Evolutionary conservation across 2,329 filamentous ascomycete genomes (phyloP).

Genomic region (Blastomyces gilchristii): DNA sequence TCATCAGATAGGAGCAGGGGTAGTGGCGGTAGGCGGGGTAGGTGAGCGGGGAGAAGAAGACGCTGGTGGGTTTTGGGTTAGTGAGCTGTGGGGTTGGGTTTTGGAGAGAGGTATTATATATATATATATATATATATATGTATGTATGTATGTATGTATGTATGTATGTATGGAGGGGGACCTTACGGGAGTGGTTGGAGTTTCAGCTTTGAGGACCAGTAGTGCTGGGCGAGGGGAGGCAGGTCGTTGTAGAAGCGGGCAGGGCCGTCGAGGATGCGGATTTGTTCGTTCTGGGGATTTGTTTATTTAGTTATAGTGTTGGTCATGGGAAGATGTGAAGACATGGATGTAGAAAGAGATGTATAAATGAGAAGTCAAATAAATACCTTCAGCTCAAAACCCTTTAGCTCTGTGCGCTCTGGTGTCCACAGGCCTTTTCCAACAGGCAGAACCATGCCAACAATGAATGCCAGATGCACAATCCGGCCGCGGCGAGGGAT

Average conservation of each 20-base stretch:
- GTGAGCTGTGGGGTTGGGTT: too few species aligned
- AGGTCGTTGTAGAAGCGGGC: constrained; percentile 12
- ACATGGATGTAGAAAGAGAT: too few species aligned
- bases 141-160: too few species aligned
- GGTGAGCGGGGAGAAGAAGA: constrained; percentile 10
- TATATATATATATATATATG: too few species aligned
- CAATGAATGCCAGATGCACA: constrained; percentile 11
- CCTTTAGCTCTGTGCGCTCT: neutral
- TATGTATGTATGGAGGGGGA: too few species aligned
- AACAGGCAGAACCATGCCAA: constrained; percentile 4
- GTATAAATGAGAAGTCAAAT: too few species aligned
- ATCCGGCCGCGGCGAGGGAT: constrained; percentile 8
- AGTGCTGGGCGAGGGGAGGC: neutral
- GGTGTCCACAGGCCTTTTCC: constrained; percentile 7
- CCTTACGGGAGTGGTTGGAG: constrained; percentile 6
- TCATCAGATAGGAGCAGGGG: constrained; percentile 12
- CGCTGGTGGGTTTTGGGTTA: constrained; percentile 5
- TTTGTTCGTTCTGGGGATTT: constrained; percentile 4
- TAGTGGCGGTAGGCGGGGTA: constrained; percentile 14
- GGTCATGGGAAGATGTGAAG: too few species aligned
- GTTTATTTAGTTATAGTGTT: neutral
- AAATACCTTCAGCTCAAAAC: constrained; percentile 2
- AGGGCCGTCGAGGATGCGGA: constrained; percentile 9
- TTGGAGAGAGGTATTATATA: too few species aligned
- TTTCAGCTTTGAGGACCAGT: constrained; percentile 6